A percentile compares a stretch with the other conserved stretches of the same genome.
phyloP scores from a whole-genome alignment of 2,329 filamentous ascomycete species.

The Alternaria sp. region DNA sequence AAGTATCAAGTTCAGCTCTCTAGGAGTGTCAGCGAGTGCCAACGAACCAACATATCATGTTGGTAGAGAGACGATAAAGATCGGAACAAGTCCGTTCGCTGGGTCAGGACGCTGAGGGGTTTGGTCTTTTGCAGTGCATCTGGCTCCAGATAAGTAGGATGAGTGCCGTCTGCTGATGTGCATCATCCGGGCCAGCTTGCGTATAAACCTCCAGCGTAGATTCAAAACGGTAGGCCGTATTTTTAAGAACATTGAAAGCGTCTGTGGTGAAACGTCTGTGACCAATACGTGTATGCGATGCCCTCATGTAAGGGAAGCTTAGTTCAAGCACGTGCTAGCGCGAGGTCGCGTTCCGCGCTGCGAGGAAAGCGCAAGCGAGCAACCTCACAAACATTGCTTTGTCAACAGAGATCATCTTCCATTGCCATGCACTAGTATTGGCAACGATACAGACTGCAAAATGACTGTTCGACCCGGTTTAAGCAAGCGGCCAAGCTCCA shows the following conservation, averaged over 20 bases:
- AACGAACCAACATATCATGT: neutral
- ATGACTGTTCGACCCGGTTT: conserved; percentile 34
- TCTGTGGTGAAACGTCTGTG: neutral
- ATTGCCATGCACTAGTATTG: neutral
- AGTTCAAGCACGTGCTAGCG: conserved; percentile 43
- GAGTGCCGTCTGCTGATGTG: neutral
- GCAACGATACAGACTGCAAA: neutral
- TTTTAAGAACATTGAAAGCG: too few relatives aligned
- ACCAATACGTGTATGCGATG: neutral
- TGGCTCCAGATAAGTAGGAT: neutral
- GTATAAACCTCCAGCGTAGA: neutral
- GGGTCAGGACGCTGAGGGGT: neutral
- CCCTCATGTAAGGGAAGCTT: neutral
- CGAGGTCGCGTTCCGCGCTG: conserved; percentile 38
- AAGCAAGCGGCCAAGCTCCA: conserved; percentile 50
- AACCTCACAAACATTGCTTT: conserved; percentile 11
- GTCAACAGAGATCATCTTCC: conserved; percentile 7
- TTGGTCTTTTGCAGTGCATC: neutral
- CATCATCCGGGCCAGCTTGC: neutral
- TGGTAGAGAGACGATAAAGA: neutral
- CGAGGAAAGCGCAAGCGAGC: conserved; percentile 20
- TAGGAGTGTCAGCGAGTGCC: neutral
- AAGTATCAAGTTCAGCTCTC: neutral
- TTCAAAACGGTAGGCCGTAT: neutral
- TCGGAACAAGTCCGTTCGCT: neutral